Percentiles rank a stretch among this genome's conserved stretches.
phyloP scores from a whole-genome alignment of 192 early-diverging fungal species.

The Entophlyctis luteolus region DNA sequence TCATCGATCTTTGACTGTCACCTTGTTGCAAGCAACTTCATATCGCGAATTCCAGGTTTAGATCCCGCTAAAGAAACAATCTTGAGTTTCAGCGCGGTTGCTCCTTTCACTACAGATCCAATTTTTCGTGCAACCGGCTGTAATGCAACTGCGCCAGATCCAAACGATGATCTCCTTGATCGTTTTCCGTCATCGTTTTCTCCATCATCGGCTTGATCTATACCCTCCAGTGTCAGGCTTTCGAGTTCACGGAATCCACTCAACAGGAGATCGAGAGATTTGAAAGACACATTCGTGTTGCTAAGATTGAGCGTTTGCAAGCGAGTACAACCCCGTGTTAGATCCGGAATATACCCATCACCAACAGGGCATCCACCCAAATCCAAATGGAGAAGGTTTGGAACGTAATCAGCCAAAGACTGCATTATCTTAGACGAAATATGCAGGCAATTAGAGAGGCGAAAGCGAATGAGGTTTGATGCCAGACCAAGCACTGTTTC shows the following conservation, averaged over 20 bases:
- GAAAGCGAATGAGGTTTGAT: slow-evolving; percentile 15
- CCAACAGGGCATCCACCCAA: slow-evolving; percentile 29
- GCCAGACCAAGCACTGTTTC: slow-evolving; percentile 24
- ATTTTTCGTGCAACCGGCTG: background rate
- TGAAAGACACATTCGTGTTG: slow-evolving; percentile 20
- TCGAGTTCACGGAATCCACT: slow-evolving; percentile 11
- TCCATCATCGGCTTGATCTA: slow-evolving; percentile 2
- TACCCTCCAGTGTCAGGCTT: slow-evolving; percentile 3
- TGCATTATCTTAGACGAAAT: slow-evolving; percentile 32
- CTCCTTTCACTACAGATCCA: background rate
- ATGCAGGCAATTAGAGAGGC: slow-evolving; percentile 21
- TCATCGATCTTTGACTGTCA: too few species aligned
- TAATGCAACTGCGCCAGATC: background rate
- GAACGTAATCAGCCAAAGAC: slow-evolving; percentile 23
- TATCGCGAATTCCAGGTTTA: background rate
- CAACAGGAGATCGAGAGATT: slow-evolving; percentile 7
- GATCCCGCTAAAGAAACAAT: background rate
- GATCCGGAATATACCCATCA: slow-evolving; percentile 26
- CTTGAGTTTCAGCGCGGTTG: background rate
- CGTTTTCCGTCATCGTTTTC: background rate
- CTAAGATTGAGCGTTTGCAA: slow-evolving; percentile 17
- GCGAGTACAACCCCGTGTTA: slow-evolving; percentile 17
- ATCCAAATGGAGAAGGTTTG: slow-evolving; percentile 13
- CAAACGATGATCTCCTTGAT: slow-evolving; percentile 5
- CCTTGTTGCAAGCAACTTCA: background rate